Conservation (phyloP, 1,284 basidiomycete species). For the Marasmius oreades region DNA sequence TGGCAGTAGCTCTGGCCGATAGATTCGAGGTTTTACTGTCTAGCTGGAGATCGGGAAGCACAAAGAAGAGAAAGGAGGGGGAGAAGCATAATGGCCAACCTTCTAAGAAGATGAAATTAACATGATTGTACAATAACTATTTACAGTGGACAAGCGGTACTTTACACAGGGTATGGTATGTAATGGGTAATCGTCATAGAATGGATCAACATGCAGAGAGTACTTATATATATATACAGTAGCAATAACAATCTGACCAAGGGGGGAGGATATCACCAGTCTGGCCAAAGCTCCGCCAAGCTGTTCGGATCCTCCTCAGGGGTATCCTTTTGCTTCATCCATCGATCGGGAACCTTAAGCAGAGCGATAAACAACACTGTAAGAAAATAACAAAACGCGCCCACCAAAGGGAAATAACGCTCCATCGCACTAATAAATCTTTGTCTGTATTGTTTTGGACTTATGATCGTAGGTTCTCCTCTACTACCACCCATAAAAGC, state of each 20-base stretch:
- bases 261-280: conserved; percentile 11
- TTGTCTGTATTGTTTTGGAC: conserved; percentile 80
- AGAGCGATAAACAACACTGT: not conserved
- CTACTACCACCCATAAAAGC: conserved; percentile 81
- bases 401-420: conserved; percentile 81
- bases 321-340: conserved; percentile 80
- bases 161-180: not conserved
- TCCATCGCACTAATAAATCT: conserved; percentile 93
- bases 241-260: not conserved
- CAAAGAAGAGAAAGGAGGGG: conserved; percentile 65
- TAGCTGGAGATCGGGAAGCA: conserved; percentile 41
- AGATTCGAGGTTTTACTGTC: conserved; percentile 52
- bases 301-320: conserved; percentile 67
- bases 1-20: conserved; percentile 47
- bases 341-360: conserved; percentile 73
- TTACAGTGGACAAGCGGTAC: not conserved
- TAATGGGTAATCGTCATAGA: conserved; percentile 1
- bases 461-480: conserved; percentile 92
- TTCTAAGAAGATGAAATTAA: conserved; percentile 61
- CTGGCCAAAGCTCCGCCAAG: conserved; percentile 17
- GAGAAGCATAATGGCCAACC: conserved; percentile 63
- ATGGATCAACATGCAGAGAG: conserved; percentile 2
- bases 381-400: conserved; percentile 27
- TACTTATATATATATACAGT: too few species aligned
- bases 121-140: conserved; percentile 25